Conservation (phyloP, 768 basidiomycete species). For the Podaxis sp. region DNA sequence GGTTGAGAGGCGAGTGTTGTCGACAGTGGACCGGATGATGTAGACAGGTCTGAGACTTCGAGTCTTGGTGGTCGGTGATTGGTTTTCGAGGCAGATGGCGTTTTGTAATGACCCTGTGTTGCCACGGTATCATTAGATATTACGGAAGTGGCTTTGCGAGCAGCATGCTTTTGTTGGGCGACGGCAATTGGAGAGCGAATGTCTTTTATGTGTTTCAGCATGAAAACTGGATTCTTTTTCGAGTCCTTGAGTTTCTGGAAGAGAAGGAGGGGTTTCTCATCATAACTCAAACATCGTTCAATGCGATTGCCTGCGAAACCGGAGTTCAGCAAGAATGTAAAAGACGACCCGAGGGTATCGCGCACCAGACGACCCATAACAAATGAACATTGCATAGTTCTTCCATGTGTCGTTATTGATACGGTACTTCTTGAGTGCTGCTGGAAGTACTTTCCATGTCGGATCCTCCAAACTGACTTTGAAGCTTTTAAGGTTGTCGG, state of each 20-base stretch:
- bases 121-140: conserved; percentile 43
- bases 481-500: conserved; percentile 88
- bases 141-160: conserved; percentile 72
- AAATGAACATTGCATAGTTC: conserved; percentile 99
- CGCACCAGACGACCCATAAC: conserved; percentile 89
- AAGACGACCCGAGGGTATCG: conserved; percentile 12
- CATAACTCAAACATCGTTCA: conserved; percentile 95
- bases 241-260: conserved; percentile 98
- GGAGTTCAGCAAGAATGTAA: background rate
- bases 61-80: conserved; percentile 64
- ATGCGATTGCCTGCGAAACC: conserved; percentile 58
- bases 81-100: conserved; percentile 38
- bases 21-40: conserved; percentile 48
- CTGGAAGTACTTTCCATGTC: conserved; percentile 97
- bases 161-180: conserved; percentile 93
- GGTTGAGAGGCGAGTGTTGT: conserved; percentile 67
- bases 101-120: conserved; percentile 45
- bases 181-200: conserved; percentile 97
- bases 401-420: conserved; percentile 99
- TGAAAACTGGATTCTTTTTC: conserved; percentile 98
- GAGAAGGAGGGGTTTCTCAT: conserved; percentile 94
- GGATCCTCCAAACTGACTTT: conserved; percentile 98
- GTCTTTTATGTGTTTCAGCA: conserved; percentile 96
- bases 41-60: conserved; percentile 64
- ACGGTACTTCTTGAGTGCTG: conserved; percentile 97